Percentiles rank a stretch among this genome's conserved stretches.
These are phyloP conservation scores for Scheffersomyces coipomensis DNA, from an alignment of 805 yeast species.

Conservation along the genomic window DNA sequence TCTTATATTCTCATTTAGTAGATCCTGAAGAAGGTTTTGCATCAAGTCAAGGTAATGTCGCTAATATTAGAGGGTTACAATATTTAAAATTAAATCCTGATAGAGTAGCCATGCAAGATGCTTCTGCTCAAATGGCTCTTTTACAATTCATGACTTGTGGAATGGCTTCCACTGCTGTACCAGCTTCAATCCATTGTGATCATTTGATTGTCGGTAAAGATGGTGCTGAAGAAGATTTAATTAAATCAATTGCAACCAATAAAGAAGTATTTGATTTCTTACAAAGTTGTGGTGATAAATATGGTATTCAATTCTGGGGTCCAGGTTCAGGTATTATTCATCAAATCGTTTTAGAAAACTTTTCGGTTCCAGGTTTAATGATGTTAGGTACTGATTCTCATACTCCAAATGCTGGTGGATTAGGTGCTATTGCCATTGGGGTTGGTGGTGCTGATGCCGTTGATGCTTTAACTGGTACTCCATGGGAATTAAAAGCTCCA, in stretches of 20 bases:
- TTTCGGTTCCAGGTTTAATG: slow-evolving; percentile 94
- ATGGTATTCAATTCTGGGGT: slow-evolving; percentile 98
- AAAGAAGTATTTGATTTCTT: slow-evolving; percentile 95
- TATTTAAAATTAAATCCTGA: slow-evolving; percentile 94
- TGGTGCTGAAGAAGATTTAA: slow-evolving; percentile 84
- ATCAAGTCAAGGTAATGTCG: slow-evolving; percentile 43
- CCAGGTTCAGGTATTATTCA: slow-evolving; percentile 99
- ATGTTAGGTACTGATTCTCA: slow-evolving; percentile 98
- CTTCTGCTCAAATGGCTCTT: slow-evolving; percentile 99
- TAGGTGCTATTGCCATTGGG: slow-evolving; percentile 98
- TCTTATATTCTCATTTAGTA: slow-evolving; percentile 87
- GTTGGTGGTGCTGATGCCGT: slow-evolving; percentile 99
- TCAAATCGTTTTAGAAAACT: slow-evolving; percentile 95
- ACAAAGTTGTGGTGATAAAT: slow-evolving; percentile 88
- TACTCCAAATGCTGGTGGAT: slow-evolving; percentile 98
- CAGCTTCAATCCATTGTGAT: slow-evolving; percentile 96
- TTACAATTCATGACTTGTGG: slow-evolving; percentile 98
- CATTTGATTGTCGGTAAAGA: slow-evolving; percentile 96
- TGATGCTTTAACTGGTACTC: slow-evolving; percentile 93
- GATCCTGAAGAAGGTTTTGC: slow-evolving; percentile 81
- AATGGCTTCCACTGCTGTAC: slow-evolving; percentile 81
- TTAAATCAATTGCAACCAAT: slow-evolving; percentile 78
- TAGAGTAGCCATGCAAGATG: slow-evolving; percentile 99
- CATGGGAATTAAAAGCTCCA: slow-evolving; percentile 99
- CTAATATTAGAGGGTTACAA: slow-evolving; percentile 75